Evolutionary conservation across 192 early-diverging fungal species (phyloP), one percentile per base, ranked within the genome.

Genomic region (Fimicolochytrium jonesii): DNA sequence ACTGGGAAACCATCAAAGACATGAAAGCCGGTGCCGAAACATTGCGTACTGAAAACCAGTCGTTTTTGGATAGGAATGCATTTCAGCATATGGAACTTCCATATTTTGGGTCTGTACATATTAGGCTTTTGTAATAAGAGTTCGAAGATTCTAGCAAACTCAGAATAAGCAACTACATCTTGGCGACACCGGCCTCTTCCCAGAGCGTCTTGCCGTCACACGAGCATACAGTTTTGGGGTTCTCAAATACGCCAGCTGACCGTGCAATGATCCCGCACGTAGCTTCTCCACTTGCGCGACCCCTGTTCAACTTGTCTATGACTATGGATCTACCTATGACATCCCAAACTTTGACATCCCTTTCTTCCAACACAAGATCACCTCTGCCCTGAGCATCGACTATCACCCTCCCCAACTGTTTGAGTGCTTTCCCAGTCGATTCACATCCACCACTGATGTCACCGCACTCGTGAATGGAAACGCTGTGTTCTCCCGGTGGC

Each of bases 171-270:
- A n/a, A n/a, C n/a, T n/a, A n/a, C n/a, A n/a, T n/a, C n/a, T n/a
- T n/a, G n/a, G n/a, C n/a, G n/a, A n/a, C n/a, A n/a, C n/a, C n/a
- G n/a, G n/a, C n/a, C 66, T 95, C 93, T 56, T 91, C 83, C 93
- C 93, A 95, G 44, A 95, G 70, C 20, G 93, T 95, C 55, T 83
- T 81, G 18, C 93, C 93, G 30, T 70, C 78, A 71, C 93, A 95
- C 23, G 85, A 82, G 66, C 93, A 95, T 6, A 95, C 80, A 61
- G 80, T 86, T 54, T 95, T 95, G 25, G 80, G 76, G 65, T 95
- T 95, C 69, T 94, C 87, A 78, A 95, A 95, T 26, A 88, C 79
- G 25, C 93, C 93, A 2, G 93, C 93, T 34, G 86, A 89, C 59
- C 92, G 80, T 0, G 93, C 93, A 71, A 95, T 81, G 41, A 95